Conservation (phyloP, 1,284 basidiomycete genomes). For the Ceratobasidium sp. region DNA sequence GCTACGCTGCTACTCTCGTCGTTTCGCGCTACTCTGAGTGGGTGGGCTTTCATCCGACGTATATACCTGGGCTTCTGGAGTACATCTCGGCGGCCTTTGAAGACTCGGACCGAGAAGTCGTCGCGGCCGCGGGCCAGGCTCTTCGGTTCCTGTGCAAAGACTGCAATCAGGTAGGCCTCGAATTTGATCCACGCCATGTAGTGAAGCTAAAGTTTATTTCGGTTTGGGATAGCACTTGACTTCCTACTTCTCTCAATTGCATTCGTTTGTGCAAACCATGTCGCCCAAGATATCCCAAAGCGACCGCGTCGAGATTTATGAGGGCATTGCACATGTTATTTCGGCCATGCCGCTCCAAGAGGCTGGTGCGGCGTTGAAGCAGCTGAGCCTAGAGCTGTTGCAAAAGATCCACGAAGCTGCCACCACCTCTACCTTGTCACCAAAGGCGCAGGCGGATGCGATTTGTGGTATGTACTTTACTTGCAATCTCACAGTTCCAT, state of each 20-base stretch:
- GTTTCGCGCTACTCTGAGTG: constrained; percentile 97
- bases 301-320: constrained; percentile 91
- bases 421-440: constrained; percentile 58
- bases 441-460: constrained; percentile 42
- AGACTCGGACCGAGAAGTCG: constrained; percentile 80
- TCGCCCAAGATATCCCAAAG: constrained; percentile 84
- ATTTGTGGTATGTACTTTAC: constrained; percentile 40
- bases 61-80: constrained; percentile 86
- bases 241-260: constrained; percentile 90
- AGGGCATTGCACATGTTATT: constrained; percentile 95
- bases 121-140: constrained; percentile 94
- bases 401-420: constrained; percentile 72
- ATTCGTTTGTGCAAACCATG: constrained; percentile 84
- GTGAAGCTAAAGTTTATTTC: constrained; percentile 41
- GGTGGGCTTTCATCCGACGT: constrained; percentile 90
- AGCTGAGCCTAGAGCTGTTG: constrained; percentile 82
- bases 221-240: constrained; percentile 75
- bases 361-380: constrained; percentile 83
- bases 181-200: background rate
- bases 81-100: constrained; percentile 95
- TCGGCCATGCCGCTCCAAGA: constrained; percentile 89
- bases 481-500: background rate
- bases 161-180: constrained; percentile 76
- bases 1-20: constrained; percentile 95
- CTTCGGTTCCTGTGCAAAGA: constrained; percentile 98